phyloP scores from a whole-genome alignment of 208 protist species.

The Acanthamoeba royreba region DNA sequence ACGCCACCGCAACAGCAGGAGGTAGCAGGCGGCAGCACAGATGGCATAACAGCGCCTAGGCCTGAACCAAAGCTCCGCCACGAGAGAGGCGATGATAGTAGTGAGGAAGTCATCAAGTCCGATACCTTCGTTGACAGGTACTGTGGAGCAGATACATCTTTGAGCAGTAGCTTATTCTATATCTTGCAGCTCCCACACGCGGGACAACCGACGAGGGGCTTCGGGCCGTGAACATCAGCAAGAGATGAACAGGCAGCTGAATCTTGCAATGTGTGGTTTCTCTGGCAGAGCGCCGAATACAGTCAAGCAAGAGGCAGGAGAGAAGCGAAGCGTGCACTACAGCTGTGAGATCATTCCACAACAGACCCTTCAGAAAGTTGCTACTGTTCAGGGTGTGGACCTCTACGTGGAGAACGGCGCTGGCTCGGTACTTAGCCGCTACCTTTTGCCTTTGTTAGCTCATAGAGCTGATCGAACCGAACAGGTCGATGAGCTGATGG shows the following conservation, averaged over 20 bases:
- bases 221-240: neutral
- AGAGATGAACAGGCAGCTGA: neutral
- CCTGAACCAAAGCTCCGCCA: neutral
- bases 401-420: neutral
- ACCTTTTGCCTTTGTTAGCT: neutral
- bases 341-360: neutral
- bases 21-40: too few species aligned
- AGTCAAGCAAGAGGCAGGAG: neutral
- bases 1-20: too few species aligned
- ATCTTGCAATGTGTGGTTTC: neutral
- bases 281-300: neutral
- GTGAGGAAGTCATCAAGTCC: neutral
- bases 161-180: neutral
- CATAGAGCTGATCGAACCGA: neutral
- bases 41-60: too few species aligned
- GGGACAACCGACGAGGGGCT: neutral
- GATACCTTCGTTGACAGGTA: neutral
- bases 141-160: too few species aligned
- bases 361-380: neutral
- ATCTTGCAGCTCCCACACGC: neutral
- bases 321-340: conserved; percentile 4
- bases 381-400: neutral
- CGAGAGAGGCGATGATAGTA: neutral
- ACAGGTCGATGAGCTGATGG: neutral
- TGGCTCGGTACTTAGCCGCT: neutral